phyloP scores from a whole-genome alignment of 2,329 filamentous ascomycete species.

The Amphichorda felina region DNA sequence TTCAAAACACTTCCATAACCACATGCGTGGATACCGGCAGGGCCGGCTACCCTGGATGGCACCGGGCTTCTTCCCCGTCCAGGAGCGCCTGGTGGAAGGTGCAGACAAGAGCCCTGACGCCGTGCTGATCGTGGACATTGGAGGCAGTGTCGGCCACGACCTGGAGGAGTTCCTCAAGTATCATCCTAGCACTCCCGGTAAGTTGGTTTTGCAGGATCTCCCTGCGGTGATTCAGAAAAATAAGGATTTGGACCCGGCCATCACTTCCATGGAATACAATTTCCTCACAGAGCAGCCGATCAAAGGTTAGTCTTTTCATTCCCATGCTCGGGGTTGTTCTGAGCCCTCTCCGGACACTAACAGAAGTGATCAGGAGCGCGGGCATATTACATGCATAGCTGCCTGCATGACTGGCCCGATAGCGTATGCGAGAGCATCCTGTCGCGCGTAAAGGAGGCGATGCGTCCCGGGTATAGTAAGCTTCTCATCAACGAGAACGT shows the following conservation, averaged over 20 bases:
- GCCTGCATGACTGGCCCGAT: slow-evolving; percentile 28
- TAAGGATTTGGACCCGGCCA: slow-evolving; percentile 12
- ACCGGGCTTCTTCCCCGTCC: slow-evolving; percentile 13
- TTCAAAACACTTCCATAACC: slow-evolving; percentile 21
- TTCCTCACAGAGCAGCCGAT: slow-evolving; percentile 33
- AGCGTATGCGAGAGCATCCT: slow-evolving; percentile 18
- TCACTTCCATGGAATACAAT: slow-evolving; percentile 26
- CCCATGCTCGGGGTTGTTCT: too few species aligned
- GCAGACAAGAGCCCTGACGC: slow-evolving; percentile 16
- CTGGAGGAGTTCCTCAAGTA: slow-evolving; percentile 18
- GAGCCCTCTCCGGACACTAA: not conserved
- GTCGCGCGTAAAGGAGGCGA: slow-evolving; percentile 12
- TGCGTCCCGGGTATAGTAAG: slow-evolving; percentile 20
- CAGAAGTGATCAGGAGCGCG: slow-evolving; percentile 15
- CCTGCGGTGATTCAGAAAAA: slow-evolving; percentile 22
- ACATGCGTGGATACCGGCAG: slow-evolving; percentile 14
- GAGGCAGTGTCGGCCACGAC: slow-evolving; percentile 21
- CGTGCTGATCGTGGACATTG: slow-evolving; percentile 20
- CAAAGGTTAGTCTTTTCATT: slow-evolving; percentile 9
- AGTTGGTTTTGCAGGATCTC: slow-evolving; percentile 35
- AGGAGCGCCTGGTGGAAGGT: slow-evolving; percentile 16
- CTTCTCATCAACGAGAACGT: slow-evolving; percentile 20
- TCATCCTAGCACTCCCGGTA: slow-evolving; percentile 22
- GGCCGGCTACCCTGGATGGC: slow-evolving; percentile 11
- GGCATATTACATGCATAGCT: slow-evolving; percentile 26